A percentile compares a stretch with the other conserved stretches of the same genome.
These are phyloP conservation scores for Truncatella angustata DNA, from an alignment of 2,329 filamentous ascomycete genomes.

Conservation along the genomic window DNA sequence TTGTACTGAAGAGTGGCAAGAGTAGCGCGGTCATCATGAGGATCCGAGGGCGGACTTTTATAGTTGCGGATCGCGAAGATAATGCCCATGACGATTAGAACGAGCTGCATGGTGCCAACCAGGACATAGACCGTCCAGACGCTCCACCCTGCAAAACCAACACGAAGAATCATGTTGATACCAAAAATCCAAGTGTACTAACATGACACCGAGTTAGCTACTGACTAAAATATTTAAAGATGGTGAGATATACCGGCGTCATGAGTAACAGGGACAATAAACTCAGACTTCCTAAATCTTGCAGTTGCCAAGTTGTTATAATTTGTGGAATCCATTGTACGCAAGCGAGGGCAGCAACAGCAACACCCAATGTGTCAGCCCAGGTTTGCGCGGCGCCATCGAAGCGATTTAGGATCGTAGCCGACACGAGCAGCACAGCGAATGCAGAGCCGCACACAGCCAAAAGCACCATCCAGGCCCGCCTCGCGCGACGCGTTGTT, in stretches of 20 bases:
- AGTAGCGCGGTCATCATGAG: neutral
- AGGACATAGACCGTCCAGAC: constrained; percentile 20
- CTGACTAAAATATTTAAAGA: neutral
- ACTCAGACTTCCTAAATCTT: constrained; percentile 18
- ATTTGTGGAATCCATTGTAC: constrained; percentile 20
- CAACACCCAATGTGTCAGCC: constrained; percentile 17
- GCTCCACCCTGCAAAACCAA: constrained; percentile 17
- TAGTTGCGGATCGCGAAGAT: constrained; percentile 15
- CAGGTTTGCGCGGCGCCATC: constrained; percentile 16
- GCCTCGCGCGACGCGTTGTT: constrained; percentile 23
- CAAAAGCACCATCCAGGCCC: constrained; percentile 21
- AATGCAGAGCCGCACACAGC: constrained; percentile 16
- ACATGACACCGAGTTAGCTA: neutral
- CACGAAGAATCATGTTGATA: constrained; percentile 15
- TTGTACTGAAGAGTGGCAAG: constrained; percentile 6
- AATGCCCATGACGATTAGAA: constrained; percentile 17
- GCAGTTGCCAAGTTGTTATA: constrained; percentile 15
- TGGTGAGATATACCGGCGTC: constrained; percentile 9
- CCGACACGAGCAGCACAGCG: constrained; percentile 15
- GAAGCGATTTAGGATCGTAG: constrained; percentile 14
- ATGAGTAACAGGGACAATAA: constrained; percentile 12
- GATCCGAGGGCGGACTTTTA: constrained; percentile 6
- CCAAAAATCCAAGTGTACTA: constrained; percentile 25
- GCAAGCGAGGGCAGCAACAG: constrained; percentile 18
- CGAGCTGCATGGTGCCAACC: constrained; percentile 19